Evolutionary conservation across 2,329 filamentous ascomycete genomes (phyloP).

Genomic region (Colletotrichum endophyticum): DNA sequence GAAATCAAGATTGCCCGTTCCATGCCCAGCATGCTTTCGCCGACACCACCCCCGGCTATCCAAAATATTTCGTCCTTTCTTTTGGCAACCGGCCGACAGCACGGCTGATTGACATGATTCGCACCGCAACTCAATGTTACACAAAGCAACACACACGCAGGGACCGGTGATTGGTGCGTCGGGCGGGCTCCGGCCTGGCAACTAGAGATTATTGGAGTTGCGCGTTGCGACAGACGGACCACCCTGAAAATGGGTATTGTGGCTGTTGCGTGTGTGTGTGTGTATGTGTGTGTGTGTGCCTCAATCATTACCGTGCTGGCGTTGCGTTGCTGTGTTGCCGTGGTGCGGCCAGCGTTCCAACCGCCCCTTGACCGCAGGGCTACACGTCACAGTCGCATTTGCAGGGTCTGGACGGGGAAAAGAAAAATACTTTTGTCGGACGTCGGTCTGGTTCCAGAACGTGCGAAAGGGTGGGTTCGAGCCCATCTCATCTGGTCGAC

Average conservation of each 20-base stretch:
- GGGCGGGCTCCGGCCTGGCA: neutral
- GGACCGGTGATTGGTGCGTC: neutral
- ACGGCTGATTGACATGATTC: neutral
- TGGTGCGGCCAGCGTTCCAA: neutral
- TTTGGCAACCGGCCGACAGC: neutral
- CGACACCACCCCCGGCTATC: neutral
- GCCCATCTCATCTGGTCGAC: constrained; percentile 4
- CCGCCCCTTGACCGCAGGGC: neutral
- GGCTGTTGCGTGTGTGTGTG: neutral
- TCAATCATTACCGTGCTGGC: neutral
- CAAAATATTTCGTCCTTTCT: neutral
- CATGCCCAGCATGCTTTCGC: neutral
- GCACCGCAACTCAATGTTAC: neutral
- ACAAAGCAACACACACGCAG: constrained; percentile 9
- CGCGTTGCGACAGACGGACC: neutral
- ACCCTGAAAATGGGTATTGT: neutral
- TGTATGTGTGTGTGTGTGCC: neutral
- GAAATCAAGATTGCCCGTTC: neutral
- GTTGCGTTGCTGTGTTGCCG: neutral
- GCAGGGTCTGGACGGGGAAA: constrained; percentile 10
- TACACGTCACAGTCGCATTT: constrained; percentile 8
- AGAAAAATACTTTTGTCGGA: constrained; percentile 11
- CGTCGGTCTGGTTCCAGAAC: constrained; percentile 19
- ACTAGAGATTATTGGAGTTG: neutral
- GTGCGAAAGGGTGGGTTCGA: constrained; percentile 10